Base-by-base conservation (phyloP, 495 filamentous ascomycete species). In the Aspergillus diversus region DNA sequence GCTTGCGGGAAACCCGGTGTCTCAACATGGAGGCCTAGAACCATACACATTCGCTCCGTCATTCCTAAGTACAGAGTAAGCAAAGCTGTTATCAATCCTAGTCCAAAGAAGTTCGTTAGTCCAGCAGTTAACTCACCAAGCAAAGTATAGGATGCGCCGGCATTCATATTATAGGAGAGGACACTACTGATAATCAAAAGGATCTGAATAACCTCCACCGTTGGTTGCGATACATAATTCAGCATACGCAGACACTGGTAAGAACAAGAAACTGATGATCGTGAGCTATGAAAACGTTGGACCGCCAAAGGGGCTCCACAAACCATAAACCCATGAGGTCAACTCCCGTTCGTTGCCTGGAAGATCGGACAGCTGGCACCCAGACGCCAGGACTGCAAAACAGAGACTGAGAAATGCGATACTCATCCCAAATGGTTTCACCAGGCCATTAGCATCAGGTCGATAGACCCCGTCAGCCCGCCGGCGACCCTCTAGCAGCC, bases 311-410 rank as follows among this genome's bases (percentile, higher is more conserved):
- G 35, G 9, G 31, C 8, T 16, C 46, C 43, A 71, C 81, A 43
- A 61, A 84, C 82, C 73, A 68, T 86, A 87, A 68, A 87, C 81
- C 72, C 86, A 85, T 33, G 84, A 88, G 13, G 83, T 86, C 71
- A 87, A 69, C 65, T 87, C 83, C 37, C 84, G 71, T 60, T 86
- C 80, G 49, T 76, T 81, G 33, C 77, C 75, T 5, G 90, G 83
- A 6, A 88, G 79, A 66, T 88, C 85, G 15, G 90, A 90, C 66
- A 90, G 89, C 73, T 96, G 91, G 17, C 87, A 90, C 8, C 90
- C 90, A 37, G 90, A 91, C 0, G 90, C 92, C 47, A 96, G 81
- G 6, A 92, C 87, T 21, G 90, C 90, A 74, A 96, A 94, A 7
- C 93, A 73, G 55, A 80, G 67, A 59, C 73, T 77, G 59, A 75